These are phyloP conservation scores for Solanum medicagineum DNA, from an alignment of 257 asterid genomes.

Conservation along the genomic window DNA sequence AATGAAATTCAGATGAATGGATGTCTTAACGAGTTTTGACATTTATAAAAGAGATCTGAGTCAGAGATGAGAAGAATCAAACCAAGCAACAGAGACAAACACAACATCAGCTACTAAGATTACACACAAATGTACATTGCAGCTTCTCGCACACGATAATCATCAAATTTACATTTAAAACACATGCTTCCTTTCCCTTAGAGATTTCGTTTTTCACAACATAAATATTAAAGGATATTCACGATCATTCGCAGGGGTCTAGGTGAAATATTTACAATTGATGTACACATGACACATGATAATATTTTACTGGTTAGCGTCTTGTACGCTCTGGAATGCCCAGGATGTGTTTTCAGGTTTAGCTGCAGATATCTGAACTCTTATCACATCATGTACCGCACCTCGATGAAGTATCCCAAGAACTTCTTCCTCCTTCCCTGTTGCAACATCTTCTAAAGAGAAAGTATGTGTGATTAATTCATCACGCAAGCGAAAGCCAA, in stretches of 20 bases:
- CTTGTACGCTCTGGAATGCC: constrained; percentile 31
- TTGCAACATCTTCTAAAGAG: constrained; percentile 37
- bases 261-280: background rate
- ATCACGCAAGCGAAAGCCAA: constrained; percentile 60
- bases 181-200: background rate
- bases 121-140: background rate
- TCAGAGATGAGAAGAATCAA: background rate
- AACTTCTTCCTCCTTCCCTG: constrained; percentile 32
- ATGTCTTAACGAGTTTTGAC: too few species aligned
- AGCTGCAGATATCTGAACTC: constrained; percentile 51
- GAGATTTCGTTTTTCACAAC: background rate
- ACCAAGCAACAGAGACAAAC: background rate
- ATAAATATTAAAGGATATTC: background rate
- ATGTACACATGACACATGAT: background rate
- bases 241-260: background rate
- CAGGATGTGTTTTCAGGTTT: constrained; percentile 40
- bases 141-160: background rate
- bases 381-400: constrained; percentile 65
- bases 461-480: constrained; percentile 37
- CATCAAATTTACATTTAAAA: background rate
- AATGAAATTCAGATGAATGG: too few species aligned
- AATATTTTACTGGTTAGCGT: background rate
- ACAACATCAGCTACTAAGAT: background rate
- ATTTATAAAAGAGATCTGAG: too few species aligned
- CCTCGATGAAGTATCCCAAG: constrained; percentile 74